Percentiles rank a stretch among this genome's conserved stretches.
phyloP scores from a whole-genome alignment of 2,329 filamentous ascomycete species.

The Fusarium globosum region DNA sequence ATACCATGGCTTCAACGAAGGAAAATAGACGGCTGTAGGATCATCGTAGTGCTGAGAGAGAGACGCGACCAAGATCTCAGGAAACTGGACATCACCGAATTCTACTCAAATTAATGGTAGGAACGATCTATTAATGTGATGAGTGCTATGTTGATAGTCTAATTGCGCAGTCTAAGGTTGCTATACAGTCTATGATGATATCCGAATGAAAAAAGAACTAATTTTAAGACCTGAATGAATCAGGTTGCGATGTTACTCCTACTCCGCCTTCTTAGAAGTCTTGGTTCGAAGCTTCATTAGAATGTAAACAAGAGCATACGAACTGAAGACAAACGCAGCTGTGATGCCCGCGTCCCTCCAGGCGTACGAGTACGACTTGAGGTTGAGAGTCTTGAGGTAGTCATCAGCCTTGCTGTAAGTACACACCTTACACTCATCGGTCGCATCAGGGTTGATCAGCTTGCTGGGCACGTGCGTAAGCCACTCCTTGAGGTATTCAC shows the following conservation, averaged over 20 bases:
- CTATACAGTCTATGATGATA: constrained; percentile 3
- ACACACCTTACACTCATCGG: constrained; percentile 68
- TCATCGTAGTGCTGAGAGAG: neutral
- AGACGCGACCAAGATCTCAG: neutral
- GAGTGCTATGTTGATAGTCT: neutral
- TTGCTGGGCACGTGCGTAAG: constrained; percentile 57
- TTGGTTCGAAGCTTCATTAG: constrained; percentile 63
- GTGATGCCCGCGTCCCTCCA: constrained; percentile 74
- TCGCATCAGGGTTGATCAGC: constrained; percentile 70
- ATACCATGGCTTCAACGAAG: too few species aligned
- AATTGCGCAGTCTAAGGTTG: neutral
- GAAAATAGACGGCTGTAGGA: neutral
- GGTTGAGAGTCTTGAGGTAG: constrained; percentile 69
- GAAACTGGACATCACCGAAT: neutral
- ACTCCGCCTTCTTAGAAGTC: constrained; percentile 59
- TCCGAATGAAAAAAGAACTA: neutral
- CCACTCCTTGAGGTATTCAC: constrained; percentile 66
- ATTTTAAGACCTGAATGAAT: neutral
- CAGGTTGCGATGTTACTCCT: neutral
- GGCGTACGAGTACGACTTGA: constrained; percentile 70
- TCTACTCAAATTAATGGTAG: accelerated
- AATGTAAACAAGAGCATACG: constrained; percentile 60
- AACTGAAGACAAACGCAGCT: constrained; percentile 65
- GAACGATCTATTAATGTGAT: neutral
- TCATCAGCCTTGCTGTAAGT: constrained; percentile 68